phyloP scores from a whole-genome alignment of 2,329 filamentous ascomycete genomes.

The Hypoxylon sp. region DNA sequence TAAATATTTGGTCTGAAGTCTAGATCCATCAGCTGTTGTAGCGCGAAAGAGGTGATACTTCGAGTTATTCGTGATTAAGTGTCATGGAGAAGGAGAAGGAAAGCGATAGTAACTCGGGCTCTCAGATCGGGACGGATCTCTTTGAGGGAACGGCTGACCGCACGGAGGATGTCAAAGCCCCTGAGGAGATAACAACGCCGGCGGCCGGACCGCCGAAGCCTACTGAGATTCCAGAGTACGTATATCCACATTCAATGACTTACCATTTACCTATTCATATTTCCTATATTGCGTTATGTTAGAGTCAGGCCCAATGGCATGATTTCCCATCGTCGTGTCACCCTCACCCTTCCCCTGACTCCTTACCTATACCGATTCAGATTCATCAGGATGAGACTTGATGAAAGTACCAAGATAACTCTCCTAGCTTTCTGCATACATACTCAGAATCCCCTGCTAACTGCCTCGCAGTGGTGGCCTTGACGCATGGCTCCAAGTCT shows the following conservation, averaged over 20 bases:
- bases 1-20: conserved; percentile 1
- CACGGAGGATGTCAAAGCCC: conserved; percentile 20
- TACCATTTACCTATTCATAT: background rate
- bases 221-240: conserved; percentile 35
- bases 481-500: conserved; percentile 59
- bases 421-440: background rate
- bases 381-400: background rate
- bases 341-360: too few species aligned
- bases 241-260: conserved; percentile 6
- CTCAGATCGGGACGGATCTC: conserved; percentile 14
- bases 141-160: conserved; percentile 29
- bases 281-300: background rate
- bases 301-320: background rate
- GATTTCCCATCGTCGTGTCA: background rate
- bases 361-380: background rate
- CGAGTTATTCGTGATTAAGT: background rate
- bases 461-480: conserved; percentile 52
- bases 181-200: conserved; percentile 4
- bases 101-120: conserved; percentile 21
- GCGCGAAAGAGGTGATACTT: background rate
- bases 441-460: conserved; percentile 3
- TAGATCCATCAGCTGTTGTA: background rate
- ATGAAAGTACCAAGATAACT: background rate
- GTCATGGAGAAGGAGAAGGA: conserved; percentile 33
- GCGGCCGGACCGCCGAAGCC: conserved; percentile 8